phyloP scores from a whole-genome alignment of 2,329 filamentous ascomycete genomes.

The Onygenales sp. region DNA sequence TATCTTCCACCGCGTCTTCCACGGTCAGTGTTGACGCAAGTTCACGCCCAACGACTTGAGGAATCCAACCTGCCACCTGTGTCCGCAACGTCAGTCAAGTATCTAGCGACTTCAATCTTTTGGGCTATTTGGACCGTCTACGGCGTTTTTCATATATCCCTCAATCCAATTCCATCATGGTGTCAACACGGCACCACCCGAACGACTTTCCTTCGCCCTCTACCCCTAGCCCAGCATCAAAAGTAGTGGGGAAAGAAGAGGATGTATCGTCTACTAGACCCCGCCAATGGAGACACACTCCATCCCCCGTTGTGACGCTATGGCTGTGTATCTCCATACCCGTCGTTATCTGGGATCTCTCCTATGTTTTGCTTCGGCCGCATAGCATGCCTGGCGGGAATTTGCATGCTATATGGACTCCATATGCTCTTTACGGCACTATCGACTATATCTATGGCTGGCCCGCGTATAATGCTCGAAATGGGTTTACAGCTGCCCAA shows the following conservation, averaged over 20 bases:
- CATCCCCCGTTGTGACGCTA: constrained; percentile 49
- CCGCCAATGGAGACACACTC: constrained; percentile 47
- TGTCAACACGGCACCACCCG: constrained; percentile 48
- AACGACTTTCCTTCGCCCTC: constrained; percentile 36
- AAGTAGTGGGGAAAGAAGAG: constrained; percentile 16
- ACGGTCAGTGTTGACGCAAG: too few relatives aligned
- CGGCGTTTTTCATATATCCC: too few relatives aligned
- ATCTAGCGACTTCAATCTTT: too few relatives aligned
- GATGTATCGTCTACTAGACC: constrained; percentile 16
- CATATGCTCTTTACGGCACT: constrained; percentile 70
- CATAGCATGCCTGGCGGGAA: constrained; percentile 70
- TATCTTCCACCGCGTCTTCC: too few relatives aligned
- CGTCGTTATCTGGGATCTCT: constrained; percentile 70
- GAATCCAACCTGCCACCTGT: too few relatives aligned
- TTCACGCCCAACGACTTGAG: too few relatives aligned
- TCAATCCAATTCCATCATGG: constrained; percentile 31
- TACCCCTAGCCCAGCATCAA: constrained; percentile 16
- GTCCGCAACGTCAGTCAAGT: too few relatives aligned
- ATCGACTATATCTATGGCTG: constrained; percentile 77
- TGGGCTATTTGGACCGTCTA: too few relatives aligned
- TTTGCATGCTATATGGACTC: constrained; percentile 61
- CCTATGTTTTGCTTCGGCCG: constrained; percentile 71
- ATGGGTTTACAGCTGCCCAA: constrained; percentile 74
- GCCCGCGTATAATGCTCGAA: constrained; percentile 55
- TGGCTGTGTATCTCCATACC: constrained; percentile 71